Percentiles rank a stretch among this genome's conserved stretches.
phyloP scores from a whole-genome alignment of 768 basidiomycete species.

The Stropharia rugosoannulata region DNA sequence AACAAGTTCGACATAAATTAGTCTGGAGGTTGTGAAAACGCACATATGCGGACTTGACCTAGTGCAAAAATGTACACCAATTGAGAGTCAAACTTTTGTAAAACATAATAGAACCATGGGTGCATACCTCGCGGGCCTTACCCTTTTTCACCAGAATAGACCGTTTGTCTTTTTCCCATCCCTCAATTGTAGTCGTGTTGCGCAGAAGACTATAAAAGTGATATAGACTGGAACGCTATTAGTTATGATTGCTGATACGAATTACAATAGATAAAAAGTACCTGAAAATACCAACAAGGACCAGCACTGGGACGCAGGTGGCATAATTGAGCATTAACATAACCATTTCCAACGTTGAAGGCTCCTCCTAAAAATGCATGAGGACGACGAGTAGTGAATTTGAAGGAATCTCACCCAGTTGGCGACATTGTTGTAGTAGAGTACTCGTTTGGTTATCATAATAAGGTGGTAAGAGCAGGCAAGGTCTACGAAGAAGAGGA shows the following conservation, averaged over 20 bases:
- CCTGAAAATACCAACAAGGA: constrained; percentile 93
- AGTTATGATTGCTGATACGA: neutral
- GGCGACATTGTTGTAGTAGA: constrained; percentile 37
- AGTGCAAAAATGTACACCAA: neutral
- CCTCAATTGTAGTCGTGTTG: constrained; percentile 96
- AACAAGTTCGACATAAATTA: neutral
- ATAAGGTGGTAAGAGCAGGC: constrained; percentile 83
- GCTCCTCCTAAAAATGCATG: constrained; percentile 55
- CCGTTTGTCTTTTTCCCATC: constrained; percentile 96
- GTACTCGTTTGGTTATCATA: constrained; percentile 76
- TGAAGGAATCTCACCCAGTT: constrained; percentile 50
- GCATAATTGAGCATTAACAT: constrained; percentile 89
- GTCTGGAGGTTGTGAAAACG: constrained; percentile 20
- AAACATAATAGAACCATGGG: neutral
- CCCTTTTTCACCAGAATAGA: constrained; percentile 83
- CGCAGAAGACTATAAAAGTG: constrained; percentile 75
- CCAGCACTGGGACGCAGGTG: constrained; percentile 79
- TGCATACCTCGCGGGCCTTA: constrained; percentile 72
- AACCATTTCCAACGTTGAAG: constrained; percentile 66
- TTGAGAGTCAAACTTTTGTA: constrained; percentile 1
- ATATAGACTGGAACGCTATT: constrained; percentile 57
- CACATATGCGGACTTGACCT: constrained; percentile 95
- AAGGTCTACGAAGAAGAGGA: constrained; percentile 90
- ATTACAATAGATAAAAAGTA: constrained; percentile 23
- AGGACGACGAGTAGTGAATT: neutral